Conservation (phyloP, 768 basidiomycete genomes). For the Neoboletus brunneissimus region DNA sequence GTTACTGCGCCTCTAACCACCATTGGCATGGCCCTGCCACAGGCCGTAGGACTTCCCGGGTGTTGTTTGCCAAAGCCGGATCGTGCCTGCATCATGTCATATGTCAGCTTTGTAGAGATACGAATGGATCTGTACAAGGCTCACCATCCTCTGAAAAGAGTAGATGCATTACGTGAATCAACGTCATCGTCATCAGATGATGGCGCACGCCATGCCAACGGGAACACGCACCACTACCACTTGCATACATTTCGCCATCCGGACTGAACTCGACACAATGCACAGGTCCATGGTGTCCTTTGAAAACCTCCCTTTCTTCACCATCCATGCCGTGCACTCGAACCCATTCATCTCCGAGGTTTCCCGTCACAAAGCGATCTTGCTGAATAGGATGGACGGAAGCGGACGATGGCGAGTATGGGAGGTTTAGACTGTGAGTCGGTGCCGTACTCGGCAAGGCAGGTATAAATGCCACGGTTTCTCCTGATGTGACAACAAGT, state of each 20-base stretch:
- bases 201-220: slow-evolving; percentile 1
- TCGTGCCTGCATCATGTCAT: slow-evolving; percentile 60
- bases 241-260: slow-evolving; percentile 96
- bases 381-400: slow-evolving; percentile 88
- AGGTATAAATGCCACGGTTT: slow-evolving; percentile 89
- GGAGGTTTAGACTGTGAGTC: slow-evolving; percentile 73
- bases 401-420: slow-evolving; percentile 89
- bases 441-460: slow-evolving; percentile 59
- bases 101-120: not conserved
- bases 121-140: slow-evolving; percentile 16
- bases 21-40: slow-evolving; percentile 68
- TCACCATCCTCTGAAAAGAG: slow-evolving; percentile 66
- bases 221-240: slow-evolving; percentile 79
- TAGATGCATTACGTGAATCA: slow-evolving; percentile 3
- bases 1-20: slow-evolving; percentile 23
- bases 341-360: slow-evolving; percentile 92
- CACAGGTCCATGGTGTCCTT: slow-evolving; percentile 97
- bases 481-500: slow-evolving; percentile 87
- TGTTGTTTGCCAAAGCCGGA: slow-evolving; percentile 96
- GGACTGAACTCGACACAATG: slow-evolving; percentile 93
- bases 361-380: slow-evolving; percentile 92
- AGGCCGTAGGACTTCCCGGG: slow-evolving; percentile 91
- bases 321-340: slow-evolving; percentile 89
- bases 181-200: slow-evolving; percentile 11
- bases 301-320: slow-evolving; percentile 85